A percentile compares a stretch with the other conserved stretches of the same genome.
Conservation (phyloP, 163 green algal genomes). For the Prototheca stagnorum region DNA sequence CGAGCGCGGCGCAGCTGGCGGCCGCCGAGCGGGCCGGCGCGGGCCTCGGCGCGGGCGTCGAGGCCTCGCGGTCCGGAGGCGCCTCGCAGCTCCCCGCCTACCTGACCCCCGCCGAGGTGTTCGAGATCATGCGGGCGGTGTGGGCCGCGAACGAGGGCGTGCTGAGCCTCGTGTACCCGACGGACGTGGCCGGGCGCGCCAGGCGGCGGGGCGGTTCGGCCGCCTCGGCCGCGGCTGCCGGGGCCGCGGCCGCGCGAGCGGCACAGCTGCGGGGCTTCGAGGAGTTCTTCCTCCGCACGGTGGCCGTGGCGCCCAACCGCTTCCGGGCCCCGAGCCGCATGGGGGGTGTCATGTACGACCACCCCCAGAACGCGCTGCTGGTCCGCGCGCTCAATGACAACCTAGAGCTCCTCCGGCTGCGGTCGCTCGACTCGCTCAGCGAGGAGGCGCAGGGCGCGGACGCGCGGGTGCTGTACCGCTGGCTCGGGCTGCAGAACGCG, state of each 20-base stretch:
- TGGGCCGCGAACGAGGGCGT: constrained; percentile 33
- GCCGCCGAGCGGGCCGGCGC: neutral
- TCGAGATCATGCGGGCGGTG: constrained; percentile 32
- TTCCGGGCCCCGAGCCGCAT: constrained; percentile 66
- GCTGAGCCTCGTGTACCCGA: constrained; percentile 28
- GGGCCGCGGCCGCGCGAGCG: neutral
- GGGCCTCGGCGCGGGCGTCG: too few relatives aligned
- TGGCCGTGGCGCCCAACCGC: constrained; percentile 81
- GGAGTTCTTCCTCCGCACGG: constrained; percentile 76
- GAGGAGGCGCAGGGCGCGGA: constrained; percentile 4
- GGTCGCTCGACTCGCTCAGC: neutral
- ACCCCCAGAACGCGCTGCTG: constrained; percentile 77
- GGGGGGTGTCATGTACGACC: constrained; percentile 65
- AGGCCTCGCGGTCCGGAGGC: neutral
- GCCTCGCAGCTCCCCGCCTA: constrained; percentile 22
- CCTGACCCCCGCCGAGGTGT: constrained; percentile 51
- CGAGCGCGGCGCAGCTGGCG: neutral
- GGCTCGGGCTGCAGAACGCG: constrained; percentile 71
- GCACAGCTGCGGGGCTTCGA: constrained; percentile 17
- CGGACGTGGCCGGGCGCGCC: constrained; percentile 13
- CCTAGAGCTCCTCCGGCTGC: constrained; percentile 36
- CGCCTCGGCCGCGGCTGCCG: neutral
- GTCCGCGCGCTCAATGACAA: constrained; percentile 47
- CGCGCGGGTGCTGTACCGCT: constrained; percentile 30
- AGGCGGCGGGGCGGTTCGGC: constrained; percentile 2